Evolutionary conservation across 2,329 filamentous ascomycete species (phyloP).

Genomic region (Phyllosticta paracitricarpa): DNA sequence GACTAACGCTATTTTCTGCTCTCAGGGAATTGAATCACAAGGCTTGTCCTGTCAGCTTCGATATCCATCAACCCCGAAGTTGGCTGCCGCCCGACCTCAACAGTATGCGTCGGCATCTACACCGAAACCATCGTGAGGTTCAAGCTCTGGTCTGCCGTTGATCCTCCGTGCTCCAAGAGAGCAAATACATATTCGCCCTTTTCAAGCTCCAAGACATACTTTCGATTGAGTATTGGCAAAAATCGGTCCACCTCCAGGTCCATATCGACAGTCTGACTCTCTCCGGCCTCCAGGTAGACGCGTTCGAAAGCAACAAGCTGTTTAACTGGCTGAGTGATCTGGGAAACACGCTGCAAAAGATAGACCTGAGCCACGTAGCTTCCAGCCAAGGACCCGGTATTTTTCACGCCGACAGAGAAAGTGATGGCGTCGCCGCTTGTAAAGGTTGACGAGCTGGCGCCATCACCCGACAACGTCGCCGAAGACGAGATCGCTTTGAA

Average conservation of each 20-base stretch:
- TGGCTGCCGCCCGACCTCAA: too few species aligned
- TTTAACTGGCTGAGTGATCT: slow-evolving; percentile 33
- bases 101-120: too few species aligned
- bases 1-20: too few species aligned
- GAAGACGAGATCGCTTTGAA: neutral
- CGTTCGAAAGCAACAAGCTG: slow-evolving; percentile 36
- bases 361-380: slow-evolving; percentile 36
- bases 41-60: too few species aligned
- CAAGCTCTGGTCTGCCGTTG: slow-evolving; percentile 20
- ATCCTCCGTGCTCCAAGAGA: slow-evolving; percentile 32
- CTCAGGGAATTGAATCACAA: too few species aligned
- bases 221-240: slow-evolving; percentile 33
- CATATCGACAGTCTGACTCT: slow-evolving; percentile 23
- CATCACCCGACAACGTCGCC: neutral
- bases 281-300: slow-evolving; percentile 28
- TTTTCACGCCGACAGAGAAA: slow-evolving; percentile 27
- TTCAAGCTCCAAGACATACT: slow-evolving; percentile 36
- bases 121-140: slow-evolving; percentile 30
- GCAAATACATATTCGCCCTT: slow-evolving; percentile 35
- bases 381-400: slow-evolving; percentile 25
- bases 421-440: slow-evolving; percentile 20
- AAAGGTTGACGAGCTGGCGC: slow-evolving; percentile 15
- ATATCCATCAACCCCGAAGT: too few species aligned
- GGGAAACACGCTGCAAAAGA: slow-evolving; percentile 29
- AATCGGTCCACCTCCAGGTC: slow-evolving; percentile 34